Evolutionary conservation across 495 filamentous ascomycete species (phyloP).

Genomic region (Eremomyces bilateralis): DNA sequence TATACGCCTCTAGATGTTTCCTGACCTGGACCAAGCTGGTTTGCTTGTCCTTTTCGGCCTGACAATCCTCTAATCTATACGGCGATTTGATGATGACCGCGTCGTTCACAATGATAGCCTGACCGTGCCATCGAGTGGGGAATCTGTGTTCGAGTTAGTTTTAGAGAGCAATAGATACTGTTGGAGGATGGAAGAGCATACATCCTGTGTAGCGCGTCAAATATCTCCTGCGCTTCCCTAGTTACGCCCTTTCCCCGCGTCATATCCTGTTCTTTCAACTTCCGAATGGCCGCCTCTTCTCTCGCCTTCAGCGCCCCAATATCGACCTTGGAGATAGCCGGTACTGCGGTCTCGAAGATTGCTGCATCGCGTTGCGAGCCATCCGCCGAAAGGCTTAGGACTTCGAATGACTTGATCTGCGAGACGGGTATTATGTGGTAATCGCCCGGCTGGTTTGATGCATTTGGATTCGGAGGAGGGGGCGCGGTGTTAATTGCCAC

Average conservation of each 20-base stretch:
- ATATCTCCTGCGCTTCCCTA: conserved; percentile 46
- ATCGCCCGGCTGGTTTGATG: conserved; percentile 27
- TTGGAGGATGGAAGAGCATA: conserved; percentile 12
- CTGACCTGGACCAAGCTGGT: conserved; percentile 33
- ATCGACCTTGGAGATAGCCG: conserved; percentile 22
- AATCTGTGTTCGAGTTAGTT: conserved; percentile 16
- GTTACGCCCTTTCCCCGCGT: conserved; percentile 38
- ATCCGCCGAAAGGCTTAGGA: conserved; percentile 19
- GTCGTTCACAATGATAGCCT: conserved; percentile 41
- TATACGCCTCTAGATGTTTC: conserved; percentile 32
- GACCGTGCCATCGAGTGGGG: conserved; percentile 39
- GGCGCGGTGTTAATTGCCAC: conserved; percentile 35
- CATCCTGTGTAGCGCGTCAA: conserved; percentile 39
- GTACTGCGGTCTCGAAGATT: conserved; percentile 12
- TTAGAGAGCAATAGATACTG: conserved; percentile 1
- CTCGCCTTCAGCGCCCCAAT: conserved; percentile 29
- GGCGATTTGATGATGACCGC: conserved; percentile 38
- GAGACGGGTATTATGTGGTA: conserved; percentile 44
- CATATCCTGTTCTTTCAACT: conserved; percentile 31
- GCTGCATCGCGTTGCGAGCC: conserved; percentile 6
- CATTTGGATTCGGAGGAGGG: conserved; percentile 15
- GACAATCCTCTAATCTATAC: conserved; percentile 38
- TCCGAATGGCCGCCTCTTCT: conserved; percentile 29
- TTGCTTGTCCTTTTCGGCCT: conserved; percentile 26
- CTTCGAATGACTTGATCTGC: conserved; percentile 35